phyloP scores from a whole-genome alignment of 2,329 filamentous ascomycete species.

The Penicillium sp. region DNA sequence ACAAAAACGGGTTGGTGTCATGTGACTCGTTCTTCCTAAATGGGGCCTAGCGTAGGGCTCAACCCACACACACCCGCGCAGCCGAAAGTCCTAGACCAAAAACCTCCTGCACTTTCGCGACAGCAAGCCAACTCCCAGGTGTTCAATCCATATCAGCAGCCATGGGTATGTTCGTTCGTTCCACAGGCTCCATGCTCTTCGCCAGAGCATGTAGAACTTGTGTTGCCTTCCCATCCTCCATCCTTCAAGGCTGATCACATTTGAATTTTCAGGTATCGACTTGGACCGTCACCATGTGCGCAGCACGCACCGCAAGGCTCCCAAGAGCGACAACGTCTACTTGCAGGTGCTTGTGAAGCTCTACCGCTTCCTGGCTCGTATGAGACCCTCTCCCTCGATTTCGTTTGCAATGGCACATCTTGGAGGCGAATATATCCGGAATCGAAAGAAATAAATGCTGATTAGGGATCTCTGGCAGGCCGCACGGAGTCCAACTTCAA shows the following conservation, averaged over 20 bases:
- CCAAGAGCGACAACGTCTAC: conserved; percentile 98
- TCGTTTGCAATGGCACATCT: conserved; percentile 4
- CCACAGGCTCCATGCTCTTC: background rate
- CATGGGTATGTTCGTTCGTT: conserved; percentile 38
- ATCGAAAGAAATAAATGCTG: conserved; percentile 13
- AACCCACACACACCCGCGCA: conserved; percentile 41
- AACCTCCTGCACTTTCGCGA: conserved; percentile 38
- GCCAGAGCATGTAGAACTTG: background rate
- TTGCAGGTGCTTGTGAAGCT: conserved; percentile 97
- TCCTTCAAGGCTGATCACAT: conserved; percentile 13
- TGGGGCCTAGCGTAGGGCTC: conserved; percentile 41
- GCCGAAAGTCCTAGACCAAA: conserved; percentile 39
- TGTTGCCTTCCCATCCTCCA: background rate
- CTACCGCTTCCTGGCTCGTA: conserved; percentile 94
- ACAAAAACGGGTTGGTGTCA: background rate
- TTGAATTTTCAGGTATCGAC: conserved; percentile 46
- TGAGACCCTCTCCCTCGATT: conserved; percentile 17
- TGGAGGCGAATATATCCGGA: background rate
- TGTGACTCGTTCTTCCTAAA: conserved; percentile 13
- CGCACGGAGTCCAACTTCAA: conserved; percentile 98
- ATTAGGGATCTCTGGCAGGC: conserved; percentile 49
- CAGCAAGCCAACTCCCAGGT: conserved; percentile 39
- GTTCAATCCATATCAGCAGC: conserved; percentile 40
- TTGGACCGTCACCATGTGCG: conserved; percentile 60
- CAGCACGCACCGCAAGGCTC: conserved; percentile 77